phyloP scores from a whole-genome alignment of 2,329 filamentous ascomycete species.

The Nigrospora oryzae region DNA sequence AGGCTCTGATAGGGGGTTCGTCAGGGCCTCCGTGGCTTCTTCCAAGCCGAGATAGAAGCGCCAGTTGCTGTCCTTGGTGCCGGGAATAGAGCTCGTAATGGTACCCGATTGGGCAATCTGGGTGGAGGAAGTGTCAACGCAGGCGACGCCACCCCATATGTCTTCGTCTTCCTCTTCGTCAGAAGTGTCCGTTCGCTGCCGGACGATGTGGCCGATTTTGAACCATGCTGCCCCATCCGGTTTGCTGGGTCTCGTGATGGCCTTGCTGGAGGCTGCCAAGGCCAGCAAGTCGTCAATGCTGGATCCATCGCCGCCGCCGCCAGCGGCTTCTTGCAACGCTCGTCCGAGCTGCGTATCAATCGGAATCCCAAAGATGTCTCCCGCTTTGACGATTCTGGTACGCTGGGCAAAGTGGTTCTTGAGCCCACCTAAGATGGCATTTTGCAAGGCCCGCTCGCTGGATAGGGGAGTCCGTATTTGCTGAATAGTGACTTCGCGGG shows the following conservation, averaged over 20 bases:
- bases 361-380: constrained; percentile 81
- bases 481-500: constrained; percentile 72
- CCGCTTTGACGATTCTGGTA: constrained; percentile 72
- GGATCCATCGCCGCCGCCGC: constrained; percentile 46
- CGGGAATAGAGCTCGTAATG: constrained; percentile 72
- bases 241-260: constrained; percentile 20
- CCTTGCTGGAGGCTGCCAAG: constrained; percentile 37
- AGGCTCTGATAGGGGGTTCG: constrained; percentile 33
- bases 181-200: constrained; percentile 39
- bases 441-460: constrained; percentile 76
- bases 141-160: constrained; percentile 77
- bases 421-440: constrained; percentile 75
- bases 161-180: constrained; percentile 57
- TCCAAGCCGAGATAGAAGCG: constrained; percentile 81
- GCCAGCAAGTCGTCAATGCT: constrained; percentile 65
- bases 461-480: constrained; percentile 86
- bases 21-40: constrained; percentile 45
- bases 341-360: constrained; percentile 80
- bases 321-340: constrained; percentile 65
- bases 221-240: constrained; percentile 79
- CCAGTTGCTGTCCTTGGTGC: constrained; percentile 71
- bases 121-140: constrained; percentile 78
- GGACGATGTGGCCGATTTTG: constrained; percentile 68
- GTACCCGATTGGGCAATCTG: constrained; percentile 89
- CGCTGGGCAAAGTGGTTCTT: constrained; percentile 84